Base-by-base conservation (phyloP, 2,329 filamentous ascomycete genomes). In the Sporothrix pallida region DNA sequence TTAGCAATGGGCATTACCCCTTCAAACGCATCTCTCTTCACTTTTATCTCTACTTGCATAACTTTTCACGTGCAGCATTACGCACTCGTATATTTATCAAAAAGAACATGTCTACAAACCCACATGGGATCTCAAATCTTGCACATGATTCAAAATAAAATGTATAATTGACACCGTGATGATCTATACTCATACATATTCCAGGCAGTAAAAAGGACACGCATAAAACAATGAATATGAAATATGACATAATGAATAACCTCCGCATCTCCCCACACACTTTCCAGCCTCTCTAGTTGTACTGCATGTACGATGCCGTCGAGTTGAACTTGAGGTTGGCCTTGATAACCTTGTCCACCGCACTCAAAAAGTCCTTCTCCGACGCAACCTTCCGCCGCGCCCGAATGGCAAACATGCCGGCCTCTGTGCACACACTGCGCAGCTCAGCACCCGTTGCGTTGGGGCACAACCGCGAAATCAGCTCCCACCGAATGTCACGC, bases 301-400 rank as follows among this genome's bases (percentile, higher is more conserved):
- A 99, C 86, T 98, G 96, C 89, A 96, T 96, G 86, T 99, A 99
- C 76, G 93, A 94, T 69, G 96, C 95, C 74, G 96, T 99, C 74
- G 93, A 97, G 89, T 98, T 98, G 88, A 99, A 99, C 90, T 99
- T 99, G 82, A 97, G 87, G 84, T 98, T 98, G 79, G 93, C 95
- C 89, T 98, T 97, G 86, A 98, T 98, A 76, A 99, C 96, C 90
- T 99, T 99, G 87, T 99, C 96, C 75, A 99, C 96, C 2, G 96
- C 95, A 74, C 93, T 95, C 78, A 99, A 85, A 85, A 99, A 99
- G 84, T 99, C 96, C 89, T 99, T 98, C 87, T 99, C 96, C 1
- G 95, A 95, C 0, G 96, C 96, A 17, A 99, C 94, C 92, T 99
- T 99, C 85, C 96, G 91, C 82, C 96, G 87, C 52, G 93, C 93